A percentile compares a stretch with the other conserved stretches of the same genome.
phyloP scores from a whole-genome alignment of 1,284 basidiomycete species.

The Agaricales sp. region DNA sequence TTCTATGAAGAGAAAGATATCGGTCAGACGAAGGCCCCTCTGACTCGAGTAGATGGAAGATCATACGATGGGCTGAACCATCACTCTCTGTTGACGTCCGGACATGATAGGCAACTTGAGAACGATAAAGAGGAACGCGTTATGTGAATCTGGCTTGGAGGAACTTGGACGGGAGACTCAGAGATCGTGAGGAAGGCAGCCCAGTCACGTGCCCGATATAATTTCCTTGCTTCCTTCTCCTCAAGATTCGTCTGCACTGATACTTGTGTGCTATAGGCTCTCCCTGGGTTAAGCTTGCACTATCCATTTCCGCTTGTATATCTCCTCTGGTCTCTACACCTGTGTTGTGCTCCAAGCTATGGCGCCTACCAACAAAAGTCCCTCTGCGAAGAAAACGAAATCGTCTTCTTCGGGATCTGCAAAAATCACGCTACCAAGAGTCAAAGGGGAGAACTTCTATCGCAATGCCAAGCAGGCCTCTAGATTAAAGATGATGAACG shows the following conservation, averaged over 20 bases:
- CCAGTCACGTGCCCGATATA: not conserved
- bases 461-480: conserved; percentile 81
- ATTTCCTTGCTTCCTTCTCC: conserved; percentile 2
- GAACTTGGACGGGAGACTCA: too few relatives aligned
- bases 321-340: not conserved
- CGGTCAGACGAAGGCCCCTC: conserved; percentile 15
- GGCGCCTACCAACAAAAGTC: conserved; percentile 43
- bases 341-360: conserved; percentile 32
- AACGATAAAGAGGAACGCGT: conserved; percentile 13
- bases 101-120: conserved; percentile 56
- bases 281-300: too few relatives aligned
- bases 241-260: not conserved
- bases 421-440: conserved; percentile 50
- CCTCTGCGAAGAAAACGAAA: conserved; percentile 31
- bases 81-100: conserved; percentile 85
- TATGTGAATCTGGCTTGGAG: not conserved
- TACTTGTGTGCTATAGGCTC: too few relatives aligned
- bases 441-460: conserved; percentile 91
- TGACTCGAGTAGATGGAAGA: conserved; percentile 6
- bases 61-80: conserved; percentile 96
- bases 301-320: not conserved
- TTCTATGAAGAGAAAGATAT: conserved; percentile 61
- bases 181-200: not conserved
- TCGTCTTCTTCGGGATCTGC: conserved; percentile 36
- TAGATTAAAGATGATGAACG: conserved; percentile 83